Base-by-base conservation (phyloP, 805 yeast species). In the Yarrowia keelungensis region DNA sequence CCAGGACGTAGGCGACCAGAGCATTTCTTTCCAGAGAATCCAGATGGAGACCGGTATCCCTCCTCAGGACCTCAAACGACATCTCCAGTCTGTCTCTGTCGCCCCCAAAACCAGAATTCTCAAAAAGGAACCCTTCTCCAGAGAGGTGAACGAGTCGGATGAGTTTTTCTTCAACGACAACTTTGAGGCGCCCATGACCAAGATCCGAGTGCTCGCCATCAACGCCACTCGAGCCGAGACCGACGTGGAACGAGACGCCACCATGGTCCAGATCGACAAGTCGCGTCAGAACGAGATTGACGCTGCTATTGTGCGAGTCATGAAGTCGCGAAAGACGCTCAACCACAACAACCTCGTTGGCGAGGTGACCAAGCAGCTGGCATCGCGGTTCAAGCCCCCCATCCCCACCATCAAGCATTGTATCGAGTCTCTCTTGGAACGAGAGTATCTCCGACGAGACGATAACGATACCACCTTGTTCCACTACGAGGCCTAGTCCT, bases 231-330 rank as follows among this genome's bases (percentile, higher is more conserved):
- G 81, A 66, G 75, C 78, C 2, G 91, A 86, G 70, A 82, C 82
- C 56, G 89, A 86, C 45, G 78, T 80, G 15, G 90, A 87, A 72
- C 77, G 84, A 11, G 72, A 73, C 47, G 71, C 72, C 67, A 88
- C 90, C 0, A 79, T 87, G 75, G 82, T 82, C n/a, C 79, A 81
- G 45, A 81, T 91, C 39, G 83, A 83, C 47, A 88, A 85, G 72
- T 86, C 91, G 5, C 82, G 97, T 69, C 82, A 86, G 69, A 82
- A 83, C 68, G 90, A 88, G 74, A 81, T 89, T 2, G 95, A 91
- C 75, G 97, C 97, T 0, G 95, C 96, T 0, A 84, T 92, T 69
- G 97, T 92, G 5, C 82, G 97, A 65, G 86, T 89, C n/a, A 88
- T 92, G 94, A 92, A 92, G 78, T 70, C 91, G 0, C 80, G 92